Conservation (phyloP, 768 basidiomycete genomes). For the Amanita thiersii region DNA sequence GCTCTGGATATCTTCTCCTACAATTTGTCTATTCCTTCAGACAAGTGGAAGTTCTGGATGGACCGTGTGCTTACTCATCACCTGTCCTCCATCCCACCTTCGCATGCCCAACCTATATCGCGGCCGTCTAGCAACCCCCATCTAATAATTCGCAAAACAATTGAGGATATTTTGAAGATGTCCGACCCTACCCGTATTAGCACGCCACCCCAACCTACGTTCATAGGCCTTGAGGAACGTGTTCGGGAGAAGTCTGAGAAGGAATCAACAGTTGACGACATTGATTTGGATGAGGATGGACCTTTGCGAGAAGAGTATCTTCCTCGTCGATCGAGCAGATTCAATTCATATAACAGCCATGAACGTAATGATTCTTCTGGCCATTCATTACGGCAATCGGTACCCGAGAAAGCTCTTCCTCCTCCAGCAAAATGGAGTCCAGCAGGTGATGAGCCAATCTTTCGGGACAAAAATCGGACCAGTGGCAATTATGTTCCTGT, state of each 20-base stretch:
- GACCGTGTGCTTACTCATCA: conserved; percentile 59
- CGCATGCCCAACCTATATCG: conserved; percentile 67
- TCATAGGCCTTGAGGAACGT: conserved; percentile 64
- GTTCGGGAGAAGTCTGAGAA: conserved; percentile 43
- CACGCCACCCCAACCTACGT: conserved; percentile 52
- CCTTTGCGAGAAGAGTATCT: conserved; percentile 77
- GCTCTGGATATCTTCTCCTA: conserved; percentile 65
- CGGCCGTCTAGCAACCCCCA: conserved; percentile 69
- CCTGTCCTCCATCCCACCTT: conserved; percentile 47
- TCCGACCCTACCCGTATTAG: conserved; percentile 24
- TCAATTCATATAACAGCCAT: conserved; percentile 9
- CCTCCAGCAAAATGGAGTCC: conserved; percentile 82
- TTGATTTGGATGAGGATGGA: conserved; percentile 78
- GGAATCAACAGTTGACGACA: conserved; percentile 45
- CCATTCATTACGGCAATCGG: conserved; percentile 8
- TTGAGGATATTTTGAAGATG: conserved; percentile 62
- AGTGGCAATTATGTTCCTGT: conserved; percentile 60
- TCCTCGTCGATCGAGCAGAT: conserved; percentile 51
- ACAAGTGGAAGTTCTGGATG: conserved; percentile 69
- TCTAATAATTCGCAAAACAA: conserved; percentile 55
- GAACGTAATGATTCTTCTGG: conserved; percentile 14
- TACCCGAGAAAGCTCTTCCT: conserved; percentile 36
- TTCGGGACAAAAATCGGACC: conserved; percentile 41
- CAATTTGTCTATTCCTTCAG: conserved; percentile 57
- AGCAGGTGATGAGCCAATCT: conserved; percentile 67